Conservation (phyloP, 305 asterid species). For the Fraxinus sp. region DNA sequence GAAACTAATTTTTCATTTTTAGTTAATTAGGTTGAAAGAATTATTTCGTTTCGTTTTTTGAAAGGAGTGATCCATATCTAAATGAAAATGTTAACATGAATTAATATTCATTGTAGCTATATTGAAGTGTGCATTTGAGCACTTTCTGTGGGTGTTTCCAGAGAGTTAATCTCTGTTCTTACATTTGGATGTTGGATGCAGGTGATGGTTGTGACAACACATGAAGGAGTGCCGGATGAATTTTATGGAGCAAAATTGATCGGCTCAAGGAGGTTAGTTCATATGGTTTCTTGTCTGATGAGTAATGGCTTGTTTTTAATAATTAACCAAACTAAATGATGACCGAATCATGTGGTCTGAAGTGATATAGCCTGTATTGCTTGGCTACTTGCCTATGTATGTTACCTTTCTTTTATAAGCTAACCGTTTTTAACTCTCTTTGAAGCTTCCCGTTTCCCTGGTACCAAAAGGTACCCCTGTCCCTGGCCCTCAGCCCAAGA, state of each 20-base stretch:
- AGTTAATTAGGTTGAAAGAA: background rate
- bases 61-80: background rate
- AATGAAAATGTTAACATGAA: background rate
- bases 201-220: constrained; percentile 99
- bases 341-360: background rate
- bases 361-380: background rate
- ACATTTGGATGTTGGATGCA: constrained; percentile 35
- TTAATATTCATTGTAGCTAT: background rate
- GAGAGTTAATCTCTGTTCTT: constrained; percentile 17
- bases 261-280: constrained; percentile 81
- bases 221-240: constrained; percentile 94
- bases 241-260: constrained; percentile 92
- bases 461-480: constrained; percentile 86
- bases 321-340: background rate
- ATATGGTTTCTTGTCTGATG: constrained; percentile 3
- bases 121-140: background rate
- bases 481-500: constrained; percentile 98
- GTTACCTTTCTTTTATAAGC: constrained; percentile 7
- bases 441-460: constrained; percentile 93
- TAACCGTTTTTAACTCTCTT: constrained; percentile 21
- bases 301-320: constrained; percentile 5
- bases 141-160: background rate
- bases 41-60: background rate
- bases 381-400: background rate
- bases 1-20: background rate